These are phyloP conservation scores for Fusarium secorum DNA, from an alignment of 2,329 filamentous ascomycete genomes.

Conservation along the genomic window DNA sequence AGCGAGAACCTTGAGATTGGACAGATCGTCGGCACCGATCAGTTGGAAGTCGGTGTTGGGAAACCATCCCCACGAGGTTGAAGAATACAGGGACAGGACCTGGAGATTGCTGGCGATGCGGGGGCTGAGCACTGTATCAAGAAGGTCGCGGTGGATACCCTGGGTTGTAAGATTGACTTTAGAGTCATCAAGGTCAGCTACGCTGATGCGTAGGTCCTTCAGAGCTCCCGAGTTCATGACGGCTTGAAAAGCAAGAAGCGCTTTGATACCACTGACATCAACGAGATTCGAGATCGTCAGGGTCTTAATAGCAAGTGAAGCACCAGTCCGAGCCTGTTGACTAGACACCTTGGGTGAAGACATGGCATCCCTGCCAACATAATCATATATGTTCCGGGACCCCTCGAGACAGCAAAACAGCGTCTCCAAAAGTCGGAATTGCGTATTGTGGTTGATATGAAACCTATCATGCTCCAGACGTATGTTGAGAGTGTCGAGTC, in stretches of 20 bases:
- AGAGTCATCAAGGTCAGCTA: neutral
- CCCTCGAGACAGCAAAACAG: constrained; percentile 17
- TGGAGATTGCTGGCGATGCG: constrained; percentile 35
- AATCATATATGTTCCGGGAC: neutral
- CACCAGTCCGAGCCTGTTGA: neutral
- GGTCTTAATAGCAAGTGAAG: neutral
- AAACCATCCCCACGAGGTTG: constrained; percentile 50
- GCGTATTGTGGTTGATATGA: neutral
- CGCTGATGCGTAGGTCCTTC: neutral
- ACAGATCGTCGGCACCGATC: constrained; percentile 38
- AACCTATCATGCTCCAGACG: neutral
- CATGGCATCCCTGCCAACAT: too few species aligned
- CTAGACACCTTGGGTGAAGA: neutral
- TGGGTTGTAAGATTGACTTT: too few species aligned
- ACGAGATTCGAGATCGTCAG: constrained; percentile 6
- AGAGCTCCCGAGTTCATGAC: neutral
- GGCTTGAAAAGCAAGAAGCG: neutral
- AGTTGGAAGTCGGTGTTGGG: constrained; percentile 48
- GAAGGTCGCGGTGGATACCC: neutral
- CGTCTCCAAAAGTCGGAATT: neutral
- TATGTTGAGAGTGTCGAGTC: constrained; percentile 4
- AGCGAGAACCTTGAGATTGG: constrained; percentile 48
- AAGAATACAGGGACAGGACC: constrained; percentile 50
- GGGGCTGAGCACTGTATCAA: constrained; percentile 29
- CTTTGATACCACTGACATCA: neutral